phyloP scores from a whole-genome alignment of 2,329 filamentous ascomycete species.

The Dendryphion nanum region DNA sequence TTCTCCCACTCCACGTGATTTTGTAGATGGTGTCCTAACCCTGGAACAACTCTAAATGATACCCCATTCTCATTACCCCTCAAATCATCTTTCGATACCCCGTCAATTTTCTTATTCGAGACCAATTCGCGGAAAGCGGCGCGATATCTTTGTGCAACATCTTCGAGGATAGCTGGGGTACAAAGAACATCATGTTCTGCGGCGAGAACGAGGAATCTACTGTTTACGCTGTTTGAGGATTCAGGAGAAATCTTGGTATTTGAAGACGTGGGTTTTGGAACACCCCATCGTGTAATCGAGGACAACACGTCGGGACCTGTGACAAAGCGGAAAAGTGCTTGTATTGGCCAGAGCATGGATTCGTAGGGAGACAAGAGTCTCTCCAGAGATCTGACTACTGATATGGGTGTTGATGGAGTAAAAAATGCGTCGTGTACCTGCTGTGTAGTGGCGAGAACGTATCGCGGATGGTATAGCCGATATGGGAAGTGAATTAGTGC shows the following conservation, averaged over 20 bases:
- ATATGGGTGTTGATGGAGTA: slow-evolving; percentile 42
- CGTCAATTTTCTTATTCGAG: slow-evolving; percentile 29
- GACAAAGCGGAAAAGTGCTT: slow-evolving; percentile 48
- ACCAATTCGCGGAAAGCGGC: slow-evolving; percentile 32
- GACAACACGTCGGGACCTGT: slow-evolving; percentile 42
- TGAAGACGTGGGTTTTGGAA: slow-evolving; percentile 37
- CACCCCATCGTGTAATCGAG: slow-evolving; percentile 36
- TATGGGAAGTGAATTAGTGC: slow-evolving; percentile 34
- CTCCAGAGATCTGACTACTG: slow-evolving; percentile 45
- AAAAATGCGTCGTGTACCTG: slow-evolving; percentile 55
- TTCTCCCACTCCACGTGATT: slow-evolving; percentile 52
- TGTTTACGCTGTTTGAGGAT: slow-evolving; percentile 2
- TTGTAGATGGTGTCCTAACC: slow-evolving; percentile 54
- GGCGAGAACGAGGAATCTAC: slow-evolving; percentile 22
- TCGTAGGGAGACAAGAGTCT: slow-evolving; percentile 50
- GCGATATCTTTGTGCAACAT: slow-evolving; percentile 43
- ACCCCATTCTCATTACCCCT: slow-evolving; percentile 33
- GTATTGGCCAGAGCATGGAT: slow-evolving; percentile 53
- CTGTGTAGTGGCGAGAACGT: slow-evolving; percentile 51
- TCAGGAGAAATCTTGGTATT: slow-evolving; percentile 6
- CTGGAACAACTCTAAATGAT: slow-evolving; percentile 42
- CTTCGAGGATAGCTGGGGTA: slow-evolving; percentile 26
- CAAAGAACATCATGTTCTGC: slow-evolving; percentile 27
- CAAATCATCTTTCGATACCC: slow-evolving; percentile 9
- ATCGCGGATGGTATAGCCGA: slow-evolving; percentile 51